Base-by-base conservation (phyloP, 1,284 basidiomycete genomes). In the Ustilago cynodontis region DNA sequence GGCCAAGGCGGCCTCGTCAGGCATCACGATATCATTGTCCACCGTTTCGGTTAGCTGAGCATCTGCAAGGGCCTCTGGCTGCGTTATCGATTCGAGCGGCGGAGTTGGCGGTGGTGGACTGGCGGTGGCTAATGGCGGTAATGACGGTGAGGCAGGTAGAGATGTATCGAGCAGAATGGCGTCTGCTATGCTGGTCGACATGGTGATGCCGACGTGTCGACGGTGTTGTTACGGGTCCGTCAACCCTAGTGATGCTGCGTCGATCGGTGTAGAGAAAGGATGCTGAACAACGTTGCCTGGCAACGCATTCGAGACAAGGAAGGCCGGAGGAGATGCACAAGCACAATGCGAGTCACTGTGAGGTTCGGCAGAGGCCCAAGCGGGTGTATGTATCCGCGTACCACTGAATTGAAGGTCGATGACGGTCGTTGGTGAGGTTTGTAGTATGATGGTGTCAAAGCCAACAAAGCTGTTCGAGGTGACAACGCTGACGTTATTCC, bases 171-270 rank as follows among this genome's bases (percentile, higher is more conserved):
- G 59, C 52, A 66, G 52, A 43, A 47, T 63, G 11, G 59, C 59
- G 20, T 47, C 57, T 47, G 64, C 51, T 1, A 33, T 41, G n/a
- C 59, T 39, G 28, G 54, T 50, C 31, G 64, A 59, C 70, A 71
- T 66, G 37, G 49, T 56, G 20, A 47, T 24, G 37, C n/a, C 47
- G 51, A 58, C 31, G 53, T 47, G n/a, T 9, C 31, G 57, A 71
- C 70, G 70, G 70, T 71, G 56, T 71, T 66, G 45, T 39, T 20
- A 33, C 35, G 70, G 70, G 70, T 60, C 70, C 70, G 70, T 71
- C 64, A 63, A 66, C 64, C 70, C 64, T 26, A 7, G 13, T 14
- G 13, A 24, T 7, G n/a, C 14, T 16, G 29, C 3, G 18, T 26
- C 41, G 52, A 41, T 47, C 56, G 56, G 62, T 59, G 43, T 9